Percentiles rank a stretch among this genome's conserved stretches.
These are phyloP conservation scores for Alternaria sp. DNA, from an alignment of 2,329 filamentous ascomycete species.

Conservation along the genomic window DNA sequence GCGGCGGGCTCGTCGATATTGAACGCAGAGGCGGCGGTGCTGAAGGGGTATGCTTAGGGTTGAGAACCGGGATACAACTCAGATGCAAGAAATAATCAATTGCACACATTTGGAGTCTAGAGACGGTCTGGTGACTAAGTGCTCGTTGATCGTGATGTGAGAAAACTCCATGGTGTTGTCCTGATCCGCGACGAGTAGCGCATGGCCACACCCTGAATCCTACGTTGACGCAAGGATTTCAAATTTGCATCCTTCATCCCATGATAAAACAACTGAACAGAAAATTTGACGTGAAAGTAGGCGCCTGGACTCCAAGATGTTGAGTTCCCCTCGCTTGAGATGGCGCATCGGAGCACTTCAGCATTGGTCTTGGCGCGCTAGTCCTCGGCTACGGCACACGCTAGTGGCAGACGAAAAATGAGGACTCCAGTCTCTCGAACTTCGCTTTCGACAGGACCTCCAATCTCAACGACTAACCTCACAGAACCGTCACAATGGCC, in stretches of 20 bases:
- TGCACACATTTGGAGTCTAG: background rate
- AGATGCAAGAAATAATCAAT: background rate
- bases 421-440: conserved; percentile 12
- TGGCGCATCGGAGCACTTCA: background rate
- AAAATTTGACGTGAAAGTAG: background rate
- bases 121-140: background rate
- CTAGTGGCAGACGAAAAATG: conserved; percentile 12
- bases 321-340: background rate
- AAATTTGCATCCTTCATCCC: too few species aligned
- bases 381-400: conserved; percentile 18
- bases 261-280: background rate
- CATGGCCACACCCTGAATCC: background rate
- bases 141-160: background rate
- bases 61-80: background rate
- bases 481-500: conserved; percentile 64
- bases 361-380: background rate
- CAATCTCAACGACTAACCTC: conserved; percentile 45
- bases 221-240: background rate
- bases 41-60: conserved; percentile 76
- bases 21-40: conserved; percentile 89
- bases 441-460: conserved; percentile 32
- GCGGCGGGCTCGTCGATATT: conserved; percentile 95
- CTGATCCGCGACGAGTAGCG: background rate
- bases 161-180: background rate
- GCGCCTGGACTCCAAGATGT: background rate